Base-by-base conservation (phyloP, 306 rosid species). In the Chamaecrista fasciculata region DNA sequence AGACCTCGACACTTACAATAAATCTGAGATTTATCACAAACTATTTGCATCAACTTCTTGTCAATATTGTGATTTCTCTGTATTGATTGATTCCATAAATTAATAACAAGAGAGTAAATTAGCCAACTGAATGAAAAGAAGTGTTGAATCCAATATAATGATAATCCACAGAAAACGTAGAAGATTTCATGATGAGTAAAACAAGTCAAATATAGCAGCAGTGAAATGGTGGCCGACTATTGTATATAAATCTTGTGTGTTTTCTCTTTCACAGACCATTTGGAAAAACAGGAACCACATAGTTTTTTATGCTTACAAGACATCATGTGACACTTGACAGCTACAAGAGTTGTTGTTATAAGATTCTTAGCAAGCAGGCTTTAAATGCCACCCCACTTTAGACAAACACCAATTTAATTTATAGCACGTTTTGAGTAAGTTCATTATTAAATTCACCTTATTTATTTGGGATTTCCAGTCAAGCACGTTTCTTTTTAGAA, bases 401-500 rank as follows among this genome's bases (percentile, higher is more conserved):
- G 46, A 70, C 72, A 73, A 49, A 66, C 79, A 48, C 76, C 81
- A 44, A 67, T 55, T 67, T n/a, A n/a, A n/a, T n/a, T n/a, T n/a
- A 29, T 42, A 11, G 42, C 79, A 76, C 81, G 85, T 73, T 70
- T 81, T 68, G 16, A 48, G 15, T 49, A n/a, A 16, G 46, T 24
- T 57, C 44, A 24, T 11, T 47, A 8, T 0, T 55, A 0, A 20
- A 48, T n/a, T 60, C 51, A 18, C 68, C n/a, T 53, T 61, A 66
- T 69, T 72, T 51, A n/a, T n/a, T n/a, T 74, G 43, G 69, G 88
- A 66, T 66, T 74, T 51, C 74, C 52, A 69, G 86, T 89, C 88
- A 78, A 80, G 74, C 96, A 86, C 89, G 91, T 76, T 78, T 76
- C 89, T 74, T 44, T 72, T 25, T 37, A 21, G 26, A 28, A 16